Percentiles rank a stretch among this genome's conserved stretches.
phyloP scores from a whole-genome alignment of 1,284 basidiomycete species.

The Sporisorium reilianum region DNA sequence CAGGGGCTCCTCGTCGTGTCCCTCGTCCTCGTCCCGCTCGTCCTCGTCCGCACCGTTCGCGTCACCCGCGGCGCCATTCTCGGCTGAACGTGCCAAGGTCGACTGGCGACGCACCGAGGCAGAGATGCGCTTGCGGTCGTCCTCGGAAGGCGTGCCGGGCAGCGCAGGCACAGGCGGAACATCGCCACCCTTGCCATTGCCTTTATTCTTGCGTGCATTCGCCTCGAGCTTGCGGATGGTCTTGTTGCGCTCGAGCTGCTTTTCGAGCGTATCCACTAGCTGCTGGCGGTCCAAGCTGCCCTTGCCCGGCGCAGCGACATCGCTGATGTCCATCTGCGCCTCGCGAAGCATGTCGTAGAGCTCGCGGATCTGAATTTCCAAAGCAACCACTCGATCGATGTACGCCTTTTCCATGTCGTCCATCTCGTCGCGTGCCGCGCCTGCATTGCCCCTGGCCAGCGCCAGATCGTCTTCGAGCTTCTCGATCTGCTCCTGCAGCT shows the following conservation, averaged over 20 bases:
- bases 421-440: constrained; percentile 74
- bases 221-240: constrained; percentile 69
- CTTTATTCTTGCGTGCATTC: constrained; percentile 59
- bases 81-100: constrained; percentile 20
- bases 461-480: constrained; percentile 84
- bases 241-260: constrained; percentile 68
- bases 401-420: constrained; percentile 84
- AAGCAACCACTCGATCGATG: constrained; percentile 86
- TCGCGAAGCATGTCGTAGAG: constrained; percentile 85
- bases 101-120: constrained; percentile 51
- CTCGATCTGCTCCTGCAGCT: constrained; percentile 80
- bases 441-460: constrained; percentile 80
- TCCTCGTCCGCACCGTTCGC: constrained; percentile 3
- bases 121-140: constrained; percentile 54
- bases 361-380: constrained; percentile 92
- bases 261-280: constrained; percentile 74
- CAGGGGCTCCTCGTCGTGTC: constrained; percentile 34
- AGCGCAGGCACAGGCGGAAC: constrained; percentile 18
- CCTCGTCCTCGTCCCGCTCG: constrained; percentile 26
- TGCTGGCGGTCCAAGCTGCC: constrained; percentile 63
- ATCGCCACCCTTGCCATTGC: constrained; percentile 2
- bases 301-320: constrained; percentile 52
- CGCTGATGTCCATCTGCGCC: constrained; percentile 78
- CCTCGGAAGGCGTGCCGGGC: constrained; percentile 33
- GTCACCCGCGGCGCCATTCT: constrained; percentile 5